Percentiles rank a stretch among this genome's conserved stretches.
Evolutionary conservation across 2,329 filamentous ascomycete genomes (phyloP).

Genomic region (Penicillium sp.): DNA sequence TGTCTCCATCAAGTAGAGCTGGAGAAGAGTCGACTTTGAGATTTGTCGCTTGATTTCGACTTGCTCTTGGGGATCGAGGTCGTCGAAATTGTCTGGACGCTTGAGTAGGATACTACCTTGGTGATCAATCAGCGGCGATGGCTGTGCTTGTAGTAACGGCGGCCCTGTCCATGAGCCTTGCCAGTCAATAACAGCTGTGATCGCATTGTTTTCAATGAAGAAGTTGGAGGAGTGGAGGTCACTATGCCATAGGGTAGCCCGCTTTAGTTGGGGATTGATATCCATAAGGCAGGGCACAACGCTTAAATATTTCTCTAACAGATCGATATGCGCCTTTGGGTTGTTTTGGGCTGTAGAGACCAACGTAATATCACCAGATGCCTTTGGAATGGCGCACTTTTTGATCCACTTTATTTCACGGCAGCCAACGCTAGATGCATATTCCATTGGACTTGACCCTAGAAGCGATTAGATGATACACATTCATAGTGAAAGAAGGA

Average conservation of each 20-base stretch:
- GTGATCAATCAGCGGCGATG: conserved; percentile 27
- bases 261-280: conserved; percentile 19
- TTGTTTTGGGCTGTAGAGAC: conserved; percentile 28
- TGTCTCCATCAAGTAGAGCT: conserved; percentile 25
- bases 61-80: conserved; percentile 17
- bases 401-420: conserved; percentile 39
- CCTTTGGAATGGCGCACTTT: conserved; percentile 26
- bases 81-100: conserved; percentile 25
- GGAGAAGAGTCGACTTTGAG: conserved; percentile 22
- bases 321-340: conserved; percentile 32
- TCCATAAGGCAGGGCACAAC: conserved; percentile 34
- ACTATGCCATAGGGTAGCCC: conserved; percentile 41
- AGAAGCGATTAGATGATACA: no score
- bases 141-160: conserved; percentile 26
- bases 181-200: conserved; percentile 47
- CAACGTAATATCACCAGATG: conserved; percentile 23
- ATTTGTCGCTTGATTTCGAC: conserved; percentile 17
- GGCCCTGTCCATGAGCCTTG: conserved; percentile 36
- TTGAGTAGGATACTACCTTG: conserved; percentile 26
- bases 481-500: no score
- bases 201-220: conserved; percentile 35
- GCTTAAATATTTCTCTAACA: conserved; percentile 36
- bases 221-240: conserved; percentile 43
- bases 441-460: no score
- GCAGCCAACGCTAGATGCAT: no score